Percentiles rank a stretch among this genome's conserved stretches.
phyloP scores from a whole-genome alignment of 2,329 filamentous ascomycete species.

The Bisporella sp. region DNA sequence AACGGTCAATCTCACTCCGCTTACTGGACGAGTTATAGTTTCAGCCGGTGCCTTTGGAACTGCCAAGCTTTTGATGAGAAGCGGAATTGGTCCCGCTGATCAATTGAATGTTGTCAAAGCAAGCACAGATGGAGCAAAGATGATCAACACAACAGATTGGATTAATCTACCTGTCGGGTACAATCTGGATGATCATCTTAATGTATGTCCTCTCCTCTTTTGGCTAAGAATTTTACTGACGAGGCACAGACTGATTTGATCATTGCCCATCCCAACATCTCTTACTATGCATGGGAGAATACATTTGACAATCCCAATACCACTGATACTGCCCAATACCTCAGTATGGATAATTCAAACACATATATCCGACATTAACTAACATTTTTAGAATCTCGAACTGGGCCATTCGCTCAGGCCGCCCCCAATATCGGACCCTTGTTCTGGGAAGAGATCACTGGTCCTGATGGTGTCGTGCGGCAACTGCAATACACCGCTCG shows the following conservation, averaged over 20 bases:
- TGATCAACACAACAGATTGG: constrained; percentile 45
- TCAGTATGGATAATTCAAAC: constrained; percentile 25
- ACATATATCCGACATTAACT: neutral
- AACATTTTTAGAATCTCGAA: constrained; percentile 32
- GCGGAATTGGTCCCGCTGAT: constrained; percentile 47
- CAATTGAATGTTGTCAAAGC: constrained; percentile 41
- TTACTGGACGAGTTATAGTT: constrained; percentile 59
- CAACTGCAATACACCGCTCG: constrained; percentile 61
- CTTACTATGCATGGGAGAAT: constrained; percentile 59
- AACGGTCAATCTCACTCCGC: constrained; percentile 50
- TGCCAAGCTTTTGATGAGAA: constrained; percentile 51
- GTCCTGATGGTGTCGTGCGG: constrained; percentile 51
- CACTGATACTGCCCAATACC: constrained; percentile 37
- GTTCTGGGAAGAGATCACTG: constrained; percentile 52
- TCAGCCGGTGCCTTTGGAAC: constrained; percentile 65
- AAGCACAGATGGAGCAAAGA: constrained; percentile 41
- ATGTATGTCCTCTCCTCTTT: constrained; percentile 18
- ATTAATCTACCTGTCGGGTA: constrained; percentile 52
- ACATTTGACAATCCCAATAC: constrained; percentile 45
- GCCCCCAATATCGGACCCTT: constrained; percentile 59
- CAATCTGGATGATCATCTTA: constrained; percentile 53
- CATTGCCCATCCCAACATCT: constrained; percentile 42
- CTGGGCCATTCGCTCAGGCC: constrained; percentile 56
- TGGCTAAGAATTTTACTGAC: neutral
- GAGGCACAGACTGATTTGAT: constrained; percentile 37